A percentile compares a stretch with the other conserved stretches of the same genome.
These are phyloP conservation scores for Cyanophora paradoxa DNA, from an alignment of 78 protist species.

Conservation along the genomic window DNA sequence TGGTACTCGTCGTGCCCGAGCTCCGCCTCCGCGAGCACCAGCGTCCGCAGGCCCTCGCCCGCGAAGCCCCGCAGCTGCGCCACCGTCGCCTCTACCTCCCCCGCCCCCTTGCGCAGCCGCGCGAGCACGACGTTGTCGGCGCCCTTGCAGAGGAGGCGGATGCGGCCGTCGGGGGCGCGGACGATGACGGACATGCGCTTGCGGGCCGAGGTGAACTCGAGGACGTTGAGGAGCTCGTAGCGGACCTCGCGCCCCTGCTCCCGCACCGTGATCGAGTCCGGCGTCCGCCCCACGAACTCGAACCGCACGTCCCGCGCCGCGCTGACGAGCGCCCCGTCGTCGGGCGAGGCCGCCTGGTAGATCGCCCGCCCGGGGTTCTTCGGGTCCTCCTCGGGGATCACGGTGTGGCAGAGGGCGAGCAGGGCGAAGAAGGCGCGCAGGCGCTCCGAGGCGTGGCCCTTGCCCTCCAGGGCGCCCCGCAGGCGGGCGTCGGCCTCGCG, in stretches of 20 bases:
- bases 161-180: slow-evolving; percentile 30
- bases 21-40: neutral
- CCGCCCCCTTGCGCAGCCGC: neutral
- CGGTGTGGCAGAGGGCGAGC: slow-evolving; percentile 83
- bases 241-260: neutral
- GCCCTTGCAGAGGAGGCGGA: slow-evolving; percentile 65
- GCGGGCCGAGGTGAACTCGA: slow-evolving; percentile 67
- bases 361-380: neutral
- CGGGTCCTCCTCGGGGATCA: slow-evolving; percentile 28
- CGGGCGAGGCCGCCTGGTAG: slow-evolving; percentile 67
- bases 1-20: slow-evolving; percentile 25
- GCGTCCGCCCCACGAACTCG: neutral
- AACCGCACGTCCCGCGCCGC: slow-evolving; percentile 15
- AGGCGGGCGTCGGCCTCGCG: neutral
- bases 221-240: slow-evolving; percentile 45
- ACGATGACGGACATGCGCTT: slow-evolving; percentile 69
- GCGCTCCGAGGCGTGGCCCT: neutral
- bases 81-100: neutral
- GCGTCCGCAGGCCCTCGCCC: slow-evolving; percentile 1
- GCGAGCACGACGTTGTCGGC: slow-evolving; percentile 44
- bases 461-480: neutral
- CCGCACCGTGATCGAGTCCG: neutral
- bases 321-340: slow-evolving; percentile 78
- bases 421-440: neutral
- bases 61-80: neutral